These are phyloP conservation scores for Rutidosis leptorrhynchoides DNA, from an alignment of 129 eudicot species.

Conservation along the genomic window DNA sequence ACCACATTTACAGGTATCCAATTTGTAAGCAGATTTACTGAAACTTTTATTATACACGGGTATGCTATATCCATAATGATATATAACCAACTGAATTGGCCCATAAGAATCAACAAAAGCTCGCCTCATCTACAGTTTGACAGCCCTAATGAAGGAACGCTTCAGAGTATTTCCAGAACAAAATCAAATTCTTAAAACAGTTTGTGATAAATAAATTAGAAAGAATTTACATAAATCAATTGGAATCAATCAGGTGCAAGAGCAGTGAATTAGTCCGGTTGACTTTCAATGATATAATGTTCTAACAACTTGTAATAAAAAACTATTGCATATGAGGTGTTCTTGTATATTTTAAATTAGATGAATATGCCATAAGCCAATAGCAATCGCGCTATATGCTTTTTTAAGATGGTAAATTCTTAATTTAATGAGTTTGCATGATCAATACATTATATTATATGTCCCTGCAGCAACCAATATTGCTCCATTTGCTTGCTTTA, in stretches of 20 bases:
- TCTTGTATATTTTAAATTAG: constrained; percentile 40
- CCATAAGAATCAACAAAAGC: constrained; percentile 34
- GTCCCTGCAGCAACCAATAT: no score
- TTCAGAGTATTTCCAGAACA: no score
- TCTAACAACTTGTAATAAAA: constrained; percentile 45
- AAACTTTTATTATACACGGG: constrained; percentile 18
- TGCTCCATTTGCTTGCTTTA: no score
- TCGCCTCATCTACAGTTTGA: constrained; percentile 47
- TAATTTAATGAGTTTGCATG: background rate
- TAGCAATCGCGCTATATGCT: constrained; percentile 69
- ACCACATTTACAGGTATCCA: constrained; percentile 27
- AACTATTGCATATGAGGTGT: background rate
- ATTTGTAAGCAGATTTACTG: constrained; percentile 3
- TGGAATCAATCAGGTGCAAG: no score
- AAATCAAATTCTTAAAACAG: no score
- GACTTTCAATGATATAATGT: no score
- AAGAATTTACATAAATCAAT: no score
- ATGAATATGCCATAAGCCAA: constrained; percentile 60
- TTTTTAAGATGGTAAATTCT: constrained; percentile 54
- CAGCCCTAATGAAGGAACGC: constrained; percentile 24
- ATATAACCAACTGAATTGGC: constrained; percentile 33
- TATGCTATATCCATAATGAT: constrained; percentile 25
- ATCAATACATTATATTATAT: background rate
- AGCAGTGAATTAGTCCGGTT: no score
- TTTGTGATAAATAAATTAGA: no score